Conservation (phyloP, 352 stramenopile genomes). For the Peronospora belbahrii region DNA sequence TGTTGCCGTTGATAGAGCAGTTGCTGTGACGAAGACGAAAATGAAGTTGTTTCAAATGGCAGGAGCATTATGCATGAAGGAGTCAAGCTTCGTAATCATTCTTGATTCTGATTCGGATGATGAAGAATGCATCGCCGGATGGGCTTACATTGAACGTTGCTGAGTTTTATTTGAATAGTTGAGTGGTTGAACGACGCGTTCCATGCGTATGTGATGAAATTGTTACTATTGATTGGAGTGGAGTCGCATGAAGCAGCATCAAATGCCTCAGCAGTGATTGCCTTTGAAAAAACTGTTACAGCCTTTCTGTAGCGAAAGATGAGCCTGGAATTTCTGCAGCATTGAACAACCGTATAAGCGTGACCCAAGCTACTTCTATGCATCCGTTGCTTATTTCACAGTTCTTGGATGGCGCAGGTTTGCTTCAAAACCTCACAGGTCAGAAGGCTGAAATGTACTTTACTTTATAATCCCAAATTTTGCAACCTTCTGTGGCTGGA, state of each 20-base stretch:
- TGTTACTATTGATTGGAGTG: conserved; percentile 66
- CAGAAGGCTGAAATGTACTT: conserved; percentile 29
- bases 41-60: conserved; percentile 41
- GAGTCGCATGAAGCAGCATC: conserved; percentile 18
- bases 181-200: conserved; percentile 63
- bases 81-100: conserved; percentile 73
- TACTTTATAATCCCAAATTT: conserved; percentile 56
- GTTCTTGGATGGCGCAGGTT: conserved; percentile 46
- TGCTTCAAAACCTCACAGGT: conserved; percentile 25
- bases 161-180: conserved; percentile 88
- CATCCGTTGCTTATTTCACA: conserved; percentile 53
- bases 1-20: conserved; percentile 30
- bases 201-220: conserved; percentile 56
- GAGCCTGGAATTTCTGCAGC: conserved; percentile 80
- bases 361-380: conserved; percentile 35
- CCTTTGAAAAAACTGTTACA: conserved; percentile 81
- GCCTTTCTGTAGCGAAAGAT: conserved; percentile 82
- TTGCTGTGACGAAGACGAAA: conserved; percentile 30
- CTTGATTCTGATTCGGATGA: conserved; percentile 71
- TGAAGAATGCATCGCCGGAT: conserved; percentile 77
- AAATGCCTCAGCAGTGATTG: conserved; percentile 57
- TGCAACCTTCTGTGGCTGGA: conserved; percentile 36
- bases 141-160: conserved; percentile 83
- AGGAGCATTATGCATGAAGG: conserved; percentile 42
- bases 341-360: conserved; percentile 86